Conservation (phyloP, 179 eudicot species). For the Pouteria campechiana region DNA sequence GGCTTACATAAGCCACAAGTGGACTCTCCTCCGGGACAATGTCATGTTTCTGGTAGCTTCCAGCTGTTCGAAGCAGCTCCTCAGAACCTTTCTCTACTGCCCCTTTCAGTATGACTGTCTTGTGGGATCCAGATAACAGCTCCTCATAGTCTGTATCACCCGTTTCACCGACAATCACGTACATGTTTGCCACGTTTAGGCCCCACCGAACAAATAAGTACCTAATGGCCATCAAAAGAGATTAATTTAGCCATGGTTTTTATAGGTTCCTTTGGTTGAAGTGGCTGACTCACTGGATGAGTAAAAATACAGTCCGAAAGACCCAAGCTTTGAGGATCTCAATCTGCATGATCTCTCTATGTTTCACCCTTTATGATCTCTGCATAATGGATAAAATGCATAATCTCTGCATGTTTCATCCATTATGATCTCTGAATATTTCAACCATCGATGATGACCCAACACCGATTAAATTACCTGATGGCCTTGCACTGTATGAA, state of each 20-base stretch:
- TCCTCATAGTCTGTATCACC: slow-evolving; percentile 65
- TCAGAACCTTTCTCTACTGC: slow-evolving; percentile 12
- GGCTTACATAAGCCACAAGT: too few relatives aligned
- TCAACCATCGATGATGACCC: too few relatives aligned
- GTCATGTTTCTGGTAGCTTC: slow-evolving; percentile 48
- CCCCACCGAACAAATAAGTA: slow-evolving; percentile 59
- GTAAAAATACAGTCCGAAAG: neutral
- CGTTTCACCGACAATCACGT: slow-evolving; percentile 50
- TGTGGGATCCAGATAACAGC: slow-evolving; percentile 46
- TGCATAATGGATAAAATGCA: too few relatives aligned
- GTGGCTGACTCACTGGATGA: neutral
- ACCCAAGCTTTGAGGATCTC: too few relatives aligned
- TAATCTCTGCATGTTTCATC: too few relatives aligned
- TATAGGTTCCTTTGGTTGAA: neutral
- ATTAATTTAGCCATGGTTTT: too few relatives aligned
- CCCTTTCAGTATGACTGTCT: slow-evolving; percentile 47
- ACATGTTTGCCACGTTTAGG: slow-evolving; percentile 41
- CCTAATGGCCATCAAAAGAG: slow-evolving; percentile 13
- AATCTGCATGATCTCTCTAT: too few relatives aligned
- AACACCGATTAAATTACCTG: too few relatives aligned
- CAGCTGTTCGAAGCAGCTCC: slow-evolving; percentile 26
- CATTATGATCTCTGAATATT: too few relatives aligned
- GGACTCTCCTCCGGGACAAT: slow-evolving; percentile 36
- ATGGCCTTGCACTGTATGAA: too few relatives aligned
- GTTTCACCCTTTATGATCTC: too few relatives aligned